Evolutionary conservation across 164 flowering plant genomes (phyloP).

Genomic region (Tetrastigma voinierianum): DNA sequence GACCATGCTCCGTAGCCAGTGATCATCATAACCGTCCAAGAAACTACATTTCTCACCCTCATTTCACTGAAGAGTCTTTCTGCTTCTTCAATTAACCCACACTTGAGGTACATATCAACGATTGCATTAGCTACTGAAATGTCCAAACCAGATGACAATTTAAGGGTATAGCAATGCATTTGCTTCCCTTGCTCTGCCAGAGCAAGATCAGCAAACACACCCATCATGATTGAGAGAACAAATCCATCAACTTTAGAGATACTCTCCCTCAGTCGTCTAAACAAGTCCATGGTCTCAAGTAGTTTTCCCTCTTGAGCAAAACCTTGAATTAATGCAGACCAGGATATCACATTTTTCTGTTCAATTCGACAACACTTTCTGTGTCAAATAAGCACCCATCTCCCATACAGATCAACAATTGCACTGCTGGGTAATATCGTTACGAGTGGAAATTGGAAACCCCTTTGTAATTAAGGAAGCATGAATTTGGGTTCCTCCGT

Average conservation of each 20-base stretch:
- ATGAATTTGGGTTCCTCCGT: conserved; percentile 63
- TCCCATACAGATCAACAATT: conserved; percentile 72
- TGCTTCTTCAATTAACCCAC: conserved; percentile 67
- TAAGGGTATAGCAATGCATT: conserved; percentile 55
- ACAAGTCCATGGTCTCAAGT: conserved; percentile 48
- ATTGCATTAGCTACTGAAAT: conserved; percentile 63
- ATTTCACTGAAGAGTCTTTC: conserved; percentile 47
- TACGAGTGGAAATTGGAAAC: conserved; percentile 26
- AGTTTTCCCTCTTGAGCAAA: conserved; percentile 64
- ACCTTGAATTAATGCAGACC: conserved; percentile 71
- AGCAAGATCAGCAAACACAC: conserved; percentile 76
- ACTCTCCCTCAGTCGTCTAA: conserved; percentile 49
- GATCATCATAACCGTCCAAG: conserved; percentile 83
- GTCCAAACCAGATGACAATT: conserved; percentile 56
- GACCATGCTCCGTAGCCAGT: conserved; percentile 86
- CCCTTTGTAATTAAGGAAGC: conserved; percentile 49
- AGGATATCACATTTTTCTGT: conserved; percentile 54
- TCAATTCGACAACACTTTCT: conserved; percentile 43
- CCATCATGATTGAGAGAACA: conserved; percentile 62
- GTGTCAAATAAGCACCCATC: conserved; percentile 39
- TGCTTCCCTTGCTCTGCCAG: conserved; percentile 78
- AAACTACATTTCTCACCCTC: conserved; percentile 44
- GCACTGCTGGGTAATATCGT: conserved; percentile 54
- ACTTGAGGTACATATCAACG: conserved; percentile 82
- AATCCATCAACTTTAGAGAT: conserved; percentile 48